Evolutionary conservation across 2,329 filamentous ascomycete genomes (phyloP).

Genomic region (Phyllosticta ampelicida): DNA sequence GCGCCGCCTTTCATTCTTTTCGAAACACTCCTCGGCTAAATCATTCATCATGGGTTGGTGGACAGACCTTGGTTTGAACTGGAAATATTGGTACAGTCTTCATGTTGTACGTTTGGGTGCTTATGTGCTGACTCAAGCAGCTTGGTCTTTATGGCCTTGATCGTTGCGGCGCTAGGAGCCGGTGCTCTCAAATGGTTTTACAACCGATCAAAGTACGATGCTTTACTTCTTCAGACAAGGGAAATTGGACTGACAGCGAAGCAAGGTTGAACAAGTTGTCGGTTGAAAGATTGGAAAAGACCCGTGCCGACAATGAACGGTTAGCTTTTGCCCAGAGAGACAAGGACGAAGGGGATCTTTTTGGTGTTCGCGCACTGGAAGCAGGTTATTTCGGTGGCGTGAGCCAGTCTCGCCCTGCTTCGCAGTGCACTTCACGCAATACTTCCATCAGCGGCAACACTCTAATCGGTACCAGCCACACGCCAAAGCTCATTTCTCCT

Average conservation of each 20-base stretch:
- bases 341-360: constrained; percentile 30
- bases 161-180: constrained; percentile 22
- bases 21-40: background rate
- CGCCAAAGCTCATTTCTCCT: constrained; percentile 21
- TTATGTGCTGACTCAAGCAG: constrained; percentile 16
- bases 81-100: constrained; percentile 26
- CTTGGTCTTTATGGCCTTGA: constrained; percentile 23
- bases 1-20: background rate
- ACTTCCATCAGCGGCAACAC: constrained; percentile 25
- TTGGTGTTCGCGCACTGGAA: constrained; percentile 31
- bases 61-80: constrained; percentile 24
- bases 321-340: constrained; percentile 25
- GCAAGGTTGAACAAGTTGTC: constrained; percentile 21
- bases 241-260: background rate
- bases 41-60: constrained; percentile 15
- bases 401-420: constrained; percentile 28
- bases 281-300: constrained; percentile 18
- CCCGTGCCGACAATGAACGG: constrained; percentile 22
- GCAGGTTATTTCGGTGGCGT: constrained; percentile 32
- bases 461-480: constrained; percentile 22
- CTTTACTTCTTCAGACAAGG: background rate
- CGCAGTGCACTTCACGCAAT: constrained; percentile 15
- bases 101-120: too few species aligned
- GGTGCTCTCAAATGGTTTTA: constrained; percentile 26
- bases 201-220: constrained; percentile 25